Conservation (phyloP, 306 rosid species). For the Quillaja saponaria region DNA sequence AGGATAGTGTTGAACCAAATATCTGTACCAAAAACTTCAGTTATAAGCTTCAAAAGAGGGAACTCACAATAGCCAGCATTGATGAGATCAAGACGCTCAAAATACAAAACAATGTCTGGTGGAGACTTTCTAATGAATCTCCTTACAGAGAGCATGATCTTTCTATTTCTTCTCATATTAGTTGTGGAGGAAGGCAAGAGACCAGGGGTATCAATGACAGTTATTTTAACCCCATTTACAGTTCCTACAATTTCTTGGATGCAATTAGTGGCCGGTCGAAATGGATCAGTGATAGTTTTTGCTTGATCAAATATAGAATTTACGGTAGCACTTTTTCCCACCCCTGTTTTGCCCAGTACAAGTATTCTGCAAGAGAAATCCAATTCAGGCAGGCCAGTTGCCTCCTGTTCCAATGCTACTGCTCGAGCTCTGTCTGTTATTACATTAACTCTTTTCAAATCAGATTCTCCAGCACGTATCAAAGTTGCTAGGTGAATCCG, state of each 20-base stretch:
- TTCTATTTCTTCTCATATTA: slow-evolving; percentile 75
- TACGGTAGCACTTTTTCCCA: slow-evolving; percentile 98
- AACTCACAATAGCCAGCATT: slow-evolving; percentile 47
- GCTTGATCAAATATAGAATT: slow-evolving; percentile 82
- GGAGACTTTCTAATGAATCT: slow-evolving; percentile 78
- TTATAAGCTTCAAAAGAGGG: slow-evolving; percentile 67
- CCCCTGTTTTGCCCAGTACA: slow-evolving; percentile 91
- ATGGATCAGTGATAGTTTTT: slow-evolving; percentile 77
- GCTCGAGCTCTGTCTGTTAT: slow-evolving; percentile 50
- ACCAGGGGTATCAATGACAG: slow-evolving; percentile 92
- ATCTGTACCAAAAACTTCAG: slow-evolving; percentile 80
- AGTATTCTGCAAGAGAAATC: slow-evolving; percentile 85
- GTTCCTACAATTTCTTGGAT: slow-evolving; percentile 80
- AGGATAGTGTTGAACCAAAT: slow-evolving; percentile 93
- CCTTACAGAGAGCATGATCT: slow-evolving; percentile 72
- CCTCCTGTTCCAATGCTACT: slow-evolving; percentile 65
- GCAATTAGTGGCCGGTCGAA: slow-evolving; percentile 80
- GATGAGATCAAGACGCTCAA: slow-evolving; percentile 82
- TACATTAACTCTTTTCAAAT: slow-evolving; percentile 61
- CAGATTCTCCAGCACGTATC: slow-evolving; percentile 71
- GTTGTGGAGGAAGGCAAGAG: slow-evolving; percentile 58
- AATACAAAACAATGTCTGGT: slow-evolving; percentile 87
- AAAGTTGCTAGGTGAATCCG: slow-evolving; percentile 90
- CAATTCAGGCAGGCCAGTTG: slow-evolving; percentile 51
- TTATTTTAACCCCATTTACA: slow-evolving; percentile 65